Percentiles rank a stretch among this genome's conserved stretches.
Evolutionary conservation across 371 early-diverging fungal species (phyloP).

Genomic region (Chytridium lagenaria): DNA sequence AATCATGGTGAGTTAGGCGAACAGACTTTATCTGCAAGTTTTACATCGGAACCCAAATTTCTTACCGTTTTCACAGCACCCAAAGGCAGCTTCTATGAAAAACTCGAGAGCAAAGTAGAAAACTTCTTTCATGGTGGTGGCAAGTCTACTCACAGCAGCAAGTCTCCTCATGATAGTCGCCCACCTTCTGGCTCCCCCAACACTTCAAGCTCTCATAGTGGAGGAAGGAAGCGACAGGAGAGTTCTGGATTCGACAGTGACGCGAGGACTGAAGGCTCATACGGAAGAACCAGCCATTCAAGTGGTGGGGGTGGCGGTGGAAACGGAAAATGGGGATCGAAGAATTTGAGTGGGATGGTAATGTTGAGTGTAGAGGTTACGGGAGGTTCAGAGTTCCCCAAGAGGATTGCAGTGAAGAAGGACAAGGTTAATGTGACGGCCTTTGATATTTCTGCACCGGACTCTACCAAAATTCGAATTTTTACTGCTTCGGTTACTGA

Average conservation of each 20-base stretch:
- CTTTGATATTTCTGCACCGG: background rate
- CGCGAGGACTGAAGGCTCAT: too few species aligned
- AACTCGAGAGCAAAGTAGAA: background rate
- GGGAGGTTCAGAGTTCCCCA: conserved; percentile 5
- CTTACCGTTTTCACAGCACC: too few species aligned
- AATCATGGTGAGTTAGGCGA: too few species aligned
- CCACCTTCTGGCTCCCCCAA: background rate
- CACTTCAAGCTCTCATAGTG: background rate
- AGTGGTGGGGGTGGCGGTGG: background rate
- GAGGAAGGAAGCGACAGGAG: background rate
- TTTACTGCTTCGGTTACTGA: conserved; percentile 18
- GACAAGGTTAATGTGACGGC: conserved; percentile 13
- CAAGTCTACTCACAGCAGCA: background rate
- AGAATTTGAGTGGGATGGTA: background rate
- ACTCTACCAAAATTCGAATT: conserved; percentile 9
- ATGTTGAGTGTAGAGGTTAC: conserved; percentile 10
- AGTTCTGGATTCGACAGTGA: background rate
- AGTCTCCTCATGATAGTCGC: background rate
- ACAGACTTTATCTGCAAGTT: too few species aligned
- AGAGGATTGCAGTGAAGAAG: conserved; percentile 17
- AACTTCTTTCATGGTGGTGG: background rate
- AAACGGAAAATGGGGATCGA: background rate
- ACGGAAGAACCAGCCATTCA: background rate
- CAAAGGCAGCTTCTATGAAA: conserved; percentile 2
- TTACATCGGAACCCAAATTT: too few species aligned